These are phyloP conservation scores for Chaetomiaceae sp. DNA, from an alignment of 2,329 filamentous ascomycete species.

Conservation along the genomic window DNA sequence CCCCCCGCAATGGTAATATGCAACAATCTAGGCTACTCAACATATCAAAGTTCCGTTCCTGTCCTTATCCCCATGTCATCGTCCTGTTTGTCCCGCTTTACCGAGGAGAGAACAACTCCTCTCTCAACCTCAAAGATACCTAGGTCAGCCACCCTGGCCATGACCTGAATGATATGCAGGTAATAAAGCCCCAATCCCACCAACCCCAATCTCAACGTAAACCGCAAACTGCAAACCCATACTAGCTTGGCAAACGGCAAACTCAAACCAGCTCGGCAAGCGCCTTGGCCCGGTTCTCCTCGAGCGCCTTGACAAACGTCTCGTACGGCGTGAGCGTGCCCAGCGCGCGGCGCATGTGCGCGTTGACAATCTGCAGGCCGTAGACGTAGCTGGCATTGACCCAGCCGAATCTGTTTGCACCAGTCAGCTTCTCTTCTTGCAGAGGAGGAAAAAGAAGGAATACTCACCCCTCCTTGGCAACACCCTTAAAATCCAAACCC, in stretches of 20 bases:
- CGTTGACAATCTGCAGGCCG: constrained; percentile 80
- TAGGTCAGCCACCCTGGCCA: no score
- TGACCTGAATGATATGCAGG: no score
- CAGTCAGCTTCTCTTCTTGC: constrained; percentile 28
- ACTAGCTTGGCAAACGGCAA: constrained; percentile 30
- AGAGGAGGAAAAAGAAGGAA: neutral
- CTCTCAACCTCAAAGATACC: no score
- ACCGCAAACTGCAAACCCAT: constrained; percentile 10
- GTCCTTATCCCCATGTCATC: neutral
- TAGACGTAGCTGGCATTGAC: constrained; percentile 98
- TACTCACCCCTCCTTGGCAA: constrained; percentile 89
- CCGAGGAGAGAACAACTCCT: neutral
- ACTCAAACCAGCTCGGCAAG: constrained; percentile 41
- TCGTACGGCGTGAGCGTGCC: constrained; percentile 85
- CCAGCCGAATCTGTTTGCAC: constrained; percentile 79
- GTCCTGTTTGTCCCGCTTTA: neutral
- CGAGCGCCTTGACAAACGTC: constrained; percentile 67
- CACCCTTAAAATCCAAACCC: constrained; percentile 89
- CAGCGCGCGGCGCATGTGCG: constrained; percentile 83
- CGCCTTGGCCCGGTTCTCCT: constrained; percentile 50
- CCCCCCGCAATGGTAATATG: neutral
- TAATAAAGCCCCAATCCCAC: neutral
- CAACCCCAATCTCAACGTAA: neutral
- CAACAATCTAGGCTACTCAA: constrained; percentile 8
- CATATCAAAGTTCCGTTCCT: neutral